A percentile compares a stretch with the other conserved stretches of the same genome.
These are phyloP conservation scores for Raddia distichophylla DNA, from an alignment of 176 grass and related monocot genomes.

Conservation along the genomic window DNA sequence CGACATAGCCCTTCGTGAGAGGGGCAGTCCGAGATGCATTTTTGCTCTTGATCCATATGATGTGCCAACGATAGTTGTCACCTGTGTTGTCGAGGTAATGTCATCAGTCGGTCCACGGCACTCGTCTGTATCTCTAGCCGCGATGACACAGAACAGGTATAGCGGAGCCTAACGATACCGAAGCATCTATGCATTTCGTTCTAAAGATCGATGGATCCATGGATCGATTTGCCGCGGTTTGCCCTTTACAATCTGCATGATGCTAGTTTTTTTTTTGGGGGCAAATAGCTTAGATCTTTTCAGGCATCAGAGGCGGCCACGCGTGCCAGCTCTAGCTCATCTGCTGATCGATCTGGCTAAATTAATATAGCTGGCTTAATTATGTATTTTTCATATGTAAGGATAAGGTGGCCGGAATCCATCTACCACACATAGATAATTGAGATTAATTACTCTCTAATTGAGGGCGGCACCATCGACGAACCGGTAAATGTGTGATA, in stretches of 20 bases:
- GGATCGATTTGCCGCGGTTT: slow-evolving; percentile 35
- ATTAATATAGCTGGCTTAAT: neutral
- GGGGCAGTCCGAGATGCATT: too few relatives aligned
- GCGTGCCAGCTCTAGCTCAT: slow-evolving; percentile 10
- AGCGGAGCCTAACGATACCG: neutral
- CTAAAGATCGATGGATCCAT: slow-evolving; percentile 20
- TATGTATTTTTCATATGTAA: slow-evolving; percentile 11
- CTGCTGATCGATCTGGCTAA: neutral
- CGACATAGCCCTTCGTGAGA: too few relatives aligned
- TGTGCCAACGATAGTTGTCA: too few relatives aligned
- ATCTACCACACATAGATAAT: neutral
- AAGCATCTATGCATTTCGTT: neutral
- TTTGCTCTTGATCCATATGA: too few relatives aligned
- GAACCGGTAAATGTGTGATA: slow-evolving; percentile 10
- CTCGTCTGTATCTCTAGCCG: too few relatives aligned
- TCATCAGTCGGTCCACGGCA: too few relatives aligned
- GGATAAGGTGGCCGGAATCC: neutral
- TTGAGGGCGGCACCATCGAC: slow-evolving; percentile 1
- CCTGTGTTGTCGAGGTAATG: too few relatives aligned
- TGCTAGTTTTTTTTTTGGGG: neutral
- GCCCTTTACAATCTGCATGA: neutral
- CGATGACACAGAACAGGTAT: too few relatives aligned
- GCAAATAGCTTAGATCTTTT: neutral
- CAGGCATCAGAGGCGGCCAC: slow-evolving; percentile 27
- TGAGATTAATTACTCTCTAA: slow-evolving; percentile 5